phyloP scores from a whole-genome alignment of 805 yeast genomes.

The Suhomyces vadensis region DNA sequence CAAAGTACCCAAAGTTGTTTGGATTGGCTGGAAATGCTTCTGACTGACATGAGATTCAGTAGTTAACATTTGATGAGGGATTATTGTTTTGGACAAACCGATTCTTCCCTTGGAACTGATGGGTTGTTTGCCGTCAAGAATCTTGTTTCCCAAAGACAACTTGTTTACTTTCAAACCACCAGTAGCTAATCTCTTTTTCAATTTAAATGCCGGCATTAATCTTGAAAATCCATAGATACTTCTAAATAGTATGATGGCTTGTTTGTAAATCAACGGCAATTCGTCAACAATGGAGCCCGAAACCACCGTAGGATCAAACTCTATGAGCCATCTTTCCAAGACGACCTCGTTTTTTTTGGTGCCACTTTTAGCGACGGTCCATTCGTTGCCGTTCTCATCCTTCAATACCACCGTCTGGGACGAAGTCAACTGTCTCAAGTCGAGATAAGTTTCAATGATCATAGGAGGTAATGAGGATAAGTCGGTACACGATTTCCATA shows the following conservation, averaged over 20 bases:
- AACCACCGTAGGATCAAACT: constrained; percentile 57
- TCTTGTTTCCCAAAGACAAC: constrained; percentile 55
- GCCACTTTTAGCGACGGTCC: constrained; percentile 59
- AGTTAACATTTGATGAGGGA: constrained; percentile 40
- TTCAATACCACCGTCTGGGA: constrained; percentile 60
- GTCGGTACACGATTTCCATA: constrained; percentile 57
- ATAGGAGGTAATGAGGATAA: constrained; percentile 66
- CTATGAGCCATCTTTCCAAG: constrained; percentile 89
- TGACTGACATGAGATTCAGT: constrained; percentile 56
- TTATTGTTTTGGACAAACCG: constrained; percentile 73
- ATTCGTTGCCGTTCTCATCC: constrained; percentile 54
- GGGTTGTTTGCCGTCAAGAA: constrained; percentile 75
- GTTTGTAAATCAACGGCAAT: constrained; percentile 69
- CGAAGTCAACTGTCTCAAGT: constrained; percentile 55
- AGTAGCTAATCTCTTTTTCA: constrained; percentile 38
- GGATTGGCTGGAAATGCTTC: constrained; percentile 65
- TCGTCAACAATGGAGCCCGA: constrained; percentile 46
- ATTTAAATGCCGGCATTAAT: constrained; percentile 69
- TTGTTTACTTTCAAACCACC: constrained; percentile 14
- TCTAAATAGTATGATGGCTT: constrained; percentile 71
- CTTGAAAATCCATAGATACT: constrained; percentile 66
- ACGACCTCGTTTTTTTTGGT: constrained; percentile 80
- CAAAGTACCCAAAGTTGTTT: constrained; percentile 73
- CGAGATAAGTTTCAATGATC: constrained; percentile 80
- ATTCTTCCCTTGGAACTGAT: constrained; percentile 81